Base-by-base conservation (phyloP, 129 eudicot genomes). In the Logfia minima region DNA sequence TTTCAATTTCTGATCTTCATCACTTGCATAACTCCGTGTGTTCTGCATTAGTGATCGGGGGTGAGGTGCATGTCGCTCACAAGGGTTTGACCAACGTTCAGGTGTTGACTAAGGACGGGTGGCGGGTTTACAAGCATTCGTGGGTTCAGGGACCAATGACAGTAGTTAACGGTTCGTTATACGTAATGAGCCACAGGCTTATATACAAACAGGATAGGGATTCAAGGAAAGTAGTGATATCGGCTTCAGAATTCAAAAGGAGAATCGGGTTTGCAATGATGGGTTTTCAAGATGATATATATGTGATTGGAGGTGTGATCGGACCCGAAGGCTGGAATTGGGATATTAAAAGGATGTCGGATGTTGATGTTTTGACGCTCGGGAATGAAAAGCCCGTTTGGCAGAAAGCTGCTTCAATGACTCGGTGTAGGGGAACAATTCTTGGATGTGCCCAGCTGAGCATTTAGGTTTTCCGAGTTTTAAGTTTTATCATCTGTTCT, bases 141-240 rank as follows among this genome's bases (percentile, higher is more conserved):
- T 95, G 96, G 97, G 87, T 81, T 3, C 97, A 95, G 72, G 97
- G 99, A 31, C 96, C 92, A 18, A 92, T 82, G 90, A 83, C 99
- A 0, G 97, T 92, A 75, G 92, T 90, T 8, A 80, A 79, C 2
- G 97, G 91, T 5, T 78, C 80, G 24, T 89, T 92, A 0, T 95
- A 89, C 18, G 88, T 92, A 39, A 85, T 95, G 99, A 86, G 94
- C 66, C 92, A 89, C 13, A 92, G 96, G 22, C 78, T 83, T 31
- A 88, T 95, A n/a, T 88, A 82, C 73, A 92, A 85, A 84, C 94
- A 83, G 74, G 97, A 88, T 18, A 52, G 59, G 51, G 85, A 85
- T 6, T 74, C 77, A 5, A 77, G 80, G 22, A 95, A 86, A 81
- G 68, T 87, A 22, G 79, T 95, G 58, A 79, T 70, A 34, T 89